Base-by-base conservation (phyloP, 495 filamentous ascomycete genomes). In the Aspergillus haitiensis region DNA sequence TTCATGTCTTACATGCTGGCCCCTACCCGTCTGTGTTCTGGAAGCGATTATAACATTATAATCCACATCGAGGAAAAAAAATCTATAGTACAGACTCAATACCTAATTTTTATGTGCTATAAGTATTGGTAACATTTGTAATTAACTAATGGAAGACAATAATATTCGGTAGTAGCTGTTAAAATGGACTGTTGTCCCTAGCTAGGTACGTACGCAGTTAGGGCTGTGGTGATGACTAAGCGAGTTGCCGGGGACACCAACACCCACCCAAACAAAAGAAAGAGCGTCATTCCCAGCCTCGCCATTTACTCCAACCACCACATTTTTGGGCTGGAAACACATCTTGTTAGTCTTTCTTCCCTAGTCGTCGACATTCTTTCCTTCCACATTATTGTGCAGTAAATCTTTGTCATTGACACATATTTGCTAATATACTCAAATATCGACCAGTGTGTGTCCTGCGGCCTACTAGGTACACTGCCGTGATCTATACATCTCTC, bases 261-360 rank as follows among this genome's bases (percentile, higher is more conserved):
- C 39, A n/a, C 11, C 12, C 27, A 31, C 44, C 58, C 52, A 51
- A 61, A 61, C 68, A 73, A 75, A 67, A 66, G 63, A 68, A 56
- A 58, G 59, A 68, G 58, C 60, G 59, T 62, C 60, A 48, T 64
- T 63, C 72, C 75, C 75, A 78, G 71, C 75, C 75, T 72, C 71
- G 54, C 56, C 54, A 60, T 64, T 66, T 61, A 18, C 65, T 66
- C 73, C 75, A 78, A 74, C 75, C 75, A 72, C 75, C 75, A 56
- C 70, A 70, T 64, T 77, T 77, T 67, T 27, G 50, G 40, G 54
- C 56, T 49, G 56, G 52, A 47, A 36, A 37, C 48, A 37, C 34
- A 55, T 56, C 47, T 45, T 35, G 51, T 48, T 36, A 54, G 57
- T 54, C 32, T 37, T 47, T 10, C 55, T 46, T 37, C 36, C 48